A percentile compares a stretch with the other conserved stretches of the same genome.
phyloP scores from a whole-genome alignment of 331 rosid species.

The Quercus tomentella region DNA sequence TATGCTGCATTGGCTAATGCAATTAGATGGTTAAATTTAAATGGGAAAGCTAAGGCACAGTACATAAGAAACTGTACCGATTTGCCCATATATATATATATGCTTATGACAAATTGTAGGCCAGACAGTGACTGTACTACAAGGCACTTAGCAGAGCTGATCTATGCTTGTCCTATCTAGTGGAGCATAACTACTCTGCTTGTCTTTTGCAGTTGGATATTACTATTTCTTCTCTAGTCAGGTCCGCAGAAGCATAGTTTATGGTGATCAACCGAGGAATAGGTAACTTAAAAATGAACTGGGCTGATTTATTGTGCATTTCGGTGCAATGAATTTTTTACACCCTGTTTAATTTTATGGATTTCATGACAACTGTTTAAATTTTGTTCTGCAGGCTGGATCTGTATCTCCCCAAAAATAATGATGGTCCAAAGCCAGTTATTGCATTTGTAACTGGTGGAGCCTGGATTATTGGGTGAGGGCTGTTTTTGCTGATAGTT shows the following conservation, averaged over 20 bases:
- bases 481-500: slow-evolving; percentile 1
- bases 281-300: slow-evolving; percentile 40
- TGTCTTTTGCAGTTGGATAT: slow-evolving; percentile 66
- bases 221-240: slow-evolving; percentile 78
- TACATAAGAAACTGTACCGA: no score
- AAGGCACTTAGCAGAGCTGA: no score
- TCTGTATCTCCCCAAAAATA: slow-evolving; percentile 76
- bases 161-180: background rate
- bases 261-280: slow-evolving; percentile 94
- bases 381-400: slow-evolving; percentile 69
- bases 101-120: no score
- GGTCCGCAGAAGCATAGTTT: slow-evolving; percentile 76
- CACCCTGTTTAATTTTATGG: slow-evolving; percentile 7
- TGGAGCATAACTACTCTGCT: background rate
- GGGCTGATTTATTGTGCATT: slow-evolving; percentile 1
- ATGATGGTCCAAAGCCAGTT: slow-evolving; percentile 73
- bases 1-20: no score
- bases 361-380: slow-evolving; percentile 6
- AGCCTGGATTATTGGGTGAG: slow-evolving; percentile 98
- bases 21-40: no score
- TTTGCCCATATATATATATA: background rate
- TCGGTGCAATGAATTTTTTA: background rate
- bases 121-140: no score
- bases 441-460: slow-evolving; percentile 95
- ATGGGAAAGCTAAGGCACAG: no score